phyloP scores from a whole-genome alignment of 164 flowering plant species.

The Brasenia schreberi region DNA sequence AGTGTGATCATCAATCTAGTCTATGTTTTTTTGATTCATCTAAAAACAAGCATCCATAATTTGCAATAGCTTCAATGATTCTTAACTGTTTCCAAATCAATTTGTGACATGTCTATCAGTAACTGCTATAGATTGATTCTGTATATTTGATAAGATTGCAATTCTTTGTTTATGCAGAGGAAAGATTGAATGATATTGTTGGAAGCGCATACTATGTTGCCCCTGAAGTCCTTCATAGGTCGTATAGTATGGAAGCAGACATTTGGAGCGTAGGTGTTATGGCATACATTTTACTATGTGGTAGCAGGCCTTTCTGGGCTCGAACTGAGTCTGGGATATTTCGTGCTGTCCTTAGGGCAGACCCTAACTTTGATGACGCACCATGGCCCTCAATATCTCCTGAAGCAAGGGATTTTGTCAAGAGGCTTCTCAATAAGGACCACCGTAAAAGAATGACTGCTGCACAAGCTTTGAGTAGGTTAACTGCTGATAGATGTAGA shows the following conservation, averaged over 20 bases:
- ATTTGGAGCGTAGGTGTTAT: slow-evolving; percentile 2
- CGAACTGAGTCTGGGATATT: background rate
- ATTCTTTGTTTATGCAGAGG: background rate
- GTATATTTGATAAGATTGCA: background rate
- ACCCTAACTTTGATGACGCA: slow-evolving; percentile 2
- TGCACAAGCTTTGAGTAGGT: background rate
- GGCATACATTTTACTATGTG: slow-evolving; percentile 1
- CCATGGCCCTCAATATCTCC: slow-evolving; percentile 2
- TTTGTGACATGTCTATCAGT: background rate
- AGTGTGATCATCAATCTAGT: background rate
- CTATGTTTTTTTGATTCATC: too few relatives aligned
- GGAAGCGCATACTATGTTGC: slow-evolving; percentile 3
- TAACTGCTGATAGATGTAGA: too few relatives aligned
- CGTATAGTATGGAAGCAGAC: slow-evolving; percentile 2
- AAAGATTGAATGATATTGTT: slow-evolving; percentile 1
- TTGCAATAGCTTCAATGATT: background rate
- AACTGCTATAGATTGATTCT: background rate
- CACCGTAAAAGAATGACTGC: background rate
- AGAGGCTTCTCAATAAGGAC: background rate
- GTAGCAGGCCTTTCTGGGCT: slow-evolving; percentile 2
- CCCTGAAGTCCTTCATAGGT: slow-evolving; percentile 1
- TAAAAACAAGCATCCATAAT: background rate
- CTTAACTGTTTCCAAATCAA: background rate
- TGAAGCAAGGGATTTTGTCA: slow-evolving; percentile 1
- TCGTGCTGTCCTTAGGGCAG: slow-evolving; percentile 1